Conservation (phyloP, 495 filamentous ascomycete species). For the Lophiotrema nucula region DNA sequence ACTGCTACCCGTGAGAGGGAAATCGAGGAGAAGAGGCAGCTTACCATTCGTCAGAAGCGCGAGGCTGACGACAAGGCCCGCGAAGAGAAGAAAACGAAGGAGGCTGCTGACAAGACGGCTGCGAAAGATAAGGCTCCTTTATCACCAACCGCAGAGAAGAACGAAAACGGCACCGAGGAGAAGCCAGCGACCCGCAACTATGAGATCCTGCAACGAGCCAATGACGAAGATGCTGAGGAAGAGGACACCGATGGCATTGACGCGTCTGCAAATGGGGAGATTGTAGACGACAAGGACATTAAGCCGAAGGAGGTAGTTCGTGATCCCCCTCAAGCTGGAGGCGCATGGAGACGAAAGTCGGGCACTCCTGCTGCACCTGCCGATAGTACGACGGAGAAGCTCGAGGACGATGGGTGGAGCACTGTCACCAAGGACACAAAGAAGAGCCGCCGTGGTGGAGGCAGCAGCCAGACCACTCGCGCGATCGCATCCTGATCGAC, state of each 20-base stretch:
- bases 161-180: constrained; percentile 40
- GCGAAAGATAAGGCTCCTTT: constrained; percentile 31
- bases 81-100: constrained; percentile 66
- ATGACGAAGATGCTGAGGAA: constrained; percentile 33
- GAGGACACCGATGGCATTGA: constrained; percentile 35
- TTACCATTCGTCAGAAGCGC: constrained; percentile 73
- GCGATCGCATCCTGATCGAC: constrained; percentile 31
- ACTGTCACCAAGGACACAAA: constrained; percentile 28
- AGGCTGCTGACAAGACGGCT: constrained; percentile 47
- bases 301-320: constrained; percentile 43
- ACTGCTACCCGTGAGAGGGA: constrained; percentile 82
- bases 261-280: constrained; percentile 39
- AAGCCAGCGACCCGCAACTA: constrained; percentile 31
- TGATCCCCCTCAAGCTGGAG: constrained; percentile 21
- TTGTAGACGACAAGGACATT: constrained; percentile 41
- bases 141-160: constrained; percentile 29
- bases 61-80: constrained; percentile 85
- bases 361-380: constrained; percentile 22
- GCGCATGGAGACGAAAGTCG: constrained; percentile 33
- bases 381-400: constrained; percentile 18
- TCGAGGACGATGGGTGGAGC: constrained; percentile 35
- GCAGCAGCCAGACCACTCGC: constrained; percentile 8
- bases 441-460: constrained; percentile 20
- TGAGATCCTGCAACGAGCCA: constrained; percentile 40
- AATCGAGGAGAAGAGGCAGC: constrained; percentile 80